These are phyloP conservation scores for Synchytrium microbalum DNA, from an alignment of 371 early-diverging fungal genomes.

Conservation along the genomic window DNA sequence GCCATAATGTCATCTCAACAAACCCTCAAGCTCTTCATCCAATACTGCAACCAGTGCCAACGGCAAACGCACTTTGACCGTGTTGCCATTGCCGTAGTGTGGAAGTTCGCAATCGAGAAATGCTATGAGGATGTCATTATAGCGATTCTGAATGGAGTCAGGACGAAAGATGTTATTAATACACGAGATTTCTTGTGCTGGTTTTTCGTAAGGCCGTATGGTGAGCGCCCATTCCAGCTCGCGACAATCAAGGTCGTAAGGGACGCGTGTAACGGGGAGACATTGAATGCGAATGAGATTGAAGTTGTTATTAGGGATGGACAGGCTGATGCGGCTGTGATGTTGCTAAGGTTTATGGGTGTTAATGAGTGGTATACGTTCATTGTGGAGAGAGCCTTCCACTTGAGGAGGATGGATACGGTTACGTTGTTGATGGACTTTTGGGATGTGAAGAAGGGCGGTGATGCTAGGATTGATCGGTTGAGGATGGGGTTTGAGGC, in stretches of 20 bases:
- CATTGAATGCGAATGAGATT: background rate
- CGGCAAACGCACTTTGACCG: background rate
- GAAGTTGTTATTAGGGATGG: background rate
- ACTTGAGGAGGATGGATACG: conserved; percentile 3
- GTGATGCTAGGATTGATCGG: background rate
- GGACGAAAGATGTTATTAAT: background rate
- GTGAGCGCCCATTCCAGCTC: too few relatives aligned
- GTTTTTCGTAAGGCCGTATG: too few relatives aligned
- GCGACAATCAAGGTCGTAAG: background rate
- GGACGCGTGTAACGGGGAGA: background rate
- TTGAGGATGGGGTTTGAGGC: background rate
- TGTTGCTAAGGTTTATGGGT: background rate
- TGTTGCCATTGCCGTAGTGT: background rate
- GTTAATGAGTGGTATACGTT: background rate
- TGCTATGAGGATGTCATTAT: background rate
- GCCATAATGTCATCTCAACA: background rate
- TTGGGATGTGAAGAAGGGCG: conserved; percentile 1
- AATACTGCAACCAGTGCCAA: background rate
- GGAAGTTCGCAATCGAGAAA: background rate
- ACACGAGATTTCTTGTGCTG: background rate
- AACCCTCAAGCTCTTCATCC: background rate
- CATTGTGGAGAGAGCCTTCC: background rate
- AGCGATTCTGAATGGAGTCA: background rate
- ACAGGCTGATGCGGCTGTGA: background rate
- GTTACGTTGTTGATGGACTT: conserved; percentile 2